A percentile compares a stretch with the other conserved stretches of the same genome.
Conservation (phyloP, 352 stramenopile genomes). For the Phytophthora foliorum region DNA sequence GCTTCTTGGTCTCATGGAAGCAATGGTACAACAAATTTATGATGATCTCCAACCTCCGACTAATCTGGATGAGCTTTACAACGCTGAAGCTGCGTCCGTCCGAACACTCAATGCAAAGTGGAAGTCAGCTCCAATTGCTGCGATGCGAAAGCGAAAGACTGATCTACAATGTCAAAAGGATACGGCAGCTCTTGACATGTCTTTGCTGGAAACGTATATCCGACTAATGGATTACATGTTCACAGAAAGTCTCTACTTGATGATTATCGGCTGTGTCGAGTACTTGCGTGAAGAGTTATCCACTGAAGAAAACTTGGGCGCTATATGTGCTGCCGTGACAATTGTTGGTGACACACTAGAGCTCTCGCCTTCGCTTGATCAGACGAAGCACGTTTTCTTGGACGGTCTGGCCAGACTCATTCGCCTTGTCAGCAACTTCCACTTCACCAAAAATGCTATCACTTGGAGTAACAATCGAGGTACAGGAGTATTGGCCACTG, state of each 20-base stretch:
- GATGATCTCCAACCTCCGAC: constrained; percentile 51
- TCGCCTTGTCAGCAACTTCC: constrained; percentile 67
- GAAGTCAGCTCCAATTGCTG: constrained; percentile 68
- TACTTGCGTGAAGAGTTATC: constrained; percentile 48
- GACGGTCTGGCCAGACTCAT: constrained; percentile 62
- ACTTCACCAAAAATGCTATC: constrained; percentile 71
- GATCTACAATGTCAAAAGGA: constrained; percentile 51
- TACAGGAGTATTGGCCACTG: constrained; percentile 43
- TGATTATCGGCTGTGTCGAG: constrained; percentile 59
- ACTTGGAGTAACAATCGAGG: constrained; percentile 64
- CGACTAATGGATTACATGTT: constrained; percentile 81
- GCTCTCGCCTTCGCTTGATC: constrained; percentile 52
- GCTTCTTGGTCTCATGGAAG: constrained; percentile 55
- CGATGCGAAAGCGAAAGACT: constrained; percentile 46
- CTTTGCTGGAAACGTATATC: constrained; percentile 59
- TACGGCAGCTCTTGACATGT: constrained; percentile 55
- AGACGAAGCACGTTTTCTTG: constrained; percentile 64
- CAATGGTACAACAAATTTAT: constrained; percentile 61
- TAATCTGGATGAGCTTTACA: constrained; percentile 62
- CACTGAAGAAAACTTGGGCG: constrained; percentile 47
- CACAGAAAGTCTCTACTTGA: constrained; percentile 70
- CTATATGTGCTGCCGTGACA: constrained; percentile 58
- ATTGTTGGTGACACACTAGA: constrained; percentile 53
- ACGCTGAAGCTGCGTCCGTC: constrained; percentile 48
- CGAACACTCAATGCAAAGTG: constrained; percentile 63